Evolutionary conservation across 106 monocot species (phyloP), one percentile per base, ranked within the genome.

Genomic region (Dioscorea dumetorum): DNA sequence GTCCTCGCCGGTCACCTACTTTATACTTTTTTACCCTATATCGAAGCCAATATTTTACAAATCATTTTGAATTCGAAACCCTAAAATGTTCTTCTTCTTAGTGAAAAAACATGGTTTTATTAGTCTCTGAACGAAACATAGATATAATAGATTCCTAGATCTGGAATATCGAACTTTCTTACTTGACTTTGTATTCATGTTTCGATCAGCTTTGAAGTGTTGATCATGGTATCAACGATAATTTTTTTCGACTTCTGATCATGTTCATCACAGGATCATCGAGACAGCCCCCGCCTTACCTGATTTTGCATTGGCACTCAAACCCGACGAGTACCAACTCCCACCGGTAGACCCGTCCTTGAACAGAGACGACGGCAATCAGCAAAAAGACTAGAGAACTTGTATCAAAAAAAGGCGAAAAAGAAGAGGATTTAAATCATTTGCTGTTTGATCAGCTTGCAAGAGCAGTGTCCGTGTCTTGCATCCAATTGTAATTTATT

Each of bases 261-360:
- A 28, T 28, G 28, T 56, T 24, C 72, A 71, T 82, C 28, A 28
- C 28, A 92, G 92, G 72, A 60, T 88, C 16, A 49, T 81, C 5
- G 76, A 83, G 63, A 67, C 61, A 22, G 68, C 75, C 12, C 75
- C 74, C 17, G 22, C 71, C 48, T 61, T 80, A 34, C 80, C 80
- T 1, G 80, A 80, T 53, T 80, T 80, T 56, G 67, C 60, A 5
- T 54, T 80, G 51, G 80, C 80, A 5, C 80, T 80, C 23, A 80
- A 83, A 63, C 92, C 92, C n/a, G 92, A 88, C 53, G 92, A 88
- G 13, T 92, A 88, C 23, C 70, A 80, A 41, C 92, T 92, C 72
- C 92, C 92, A 50, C 73, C 64, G 65, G 32, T 73, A 63, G 91
- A 91, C 51, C 63, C 75, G 15, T 58, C 74, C 12, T 91, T 84